A percentile compares a stretch with the other conserved stretches of the same genome.
phyloP scores from a whole-genome alignment of 345 rosid genomes.

The Aquilaria yunnanensis region DNA sequence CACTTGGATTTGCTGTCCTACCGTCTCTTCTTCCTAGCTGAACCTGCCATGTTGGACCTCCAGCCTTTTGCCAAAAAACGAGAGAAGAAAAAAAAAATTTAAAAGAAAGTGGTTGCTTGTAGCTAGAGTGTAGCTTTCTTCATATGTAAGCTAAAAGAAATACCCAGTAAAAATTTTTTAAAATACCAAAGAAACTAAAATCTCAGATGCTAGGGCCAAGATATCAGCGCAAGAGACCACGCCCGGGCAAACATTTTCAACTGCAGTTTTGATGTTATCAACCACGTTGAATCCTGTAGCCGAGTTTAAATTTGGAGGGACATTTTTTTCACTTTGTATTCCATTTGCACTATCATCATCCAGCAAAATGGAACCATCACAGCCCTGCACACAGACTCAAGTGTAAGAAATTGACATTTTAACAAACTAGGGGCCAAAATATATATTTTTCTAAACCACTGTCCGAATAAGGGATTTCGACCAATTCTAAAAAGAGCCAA shows the following conservation, averaged over 20 bases:
- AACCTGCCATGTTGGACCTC: conserved; percentile 25
- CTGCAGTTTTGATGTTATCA: conserved; percentile 44
- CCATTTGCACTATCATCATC: conserved; percentile 18
- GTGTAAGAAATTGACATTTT: too few species aligned
- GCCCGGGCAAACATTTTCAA: conserved; percentile 47
- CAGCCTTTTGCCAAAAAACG: conserved; percentile 15
- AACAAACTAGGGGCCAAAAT: background rate
- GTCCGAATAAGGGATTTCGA: background rate
- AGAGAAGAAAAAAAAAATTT: background rate
- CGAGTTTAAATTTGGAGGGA: conserved; percentile 23
- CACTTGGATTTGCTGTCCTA: conserved; percentile 2
- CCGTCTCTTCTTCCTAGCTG: conserved; percentile 20
- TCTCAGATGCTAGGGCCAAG: conserved; percentile 40
- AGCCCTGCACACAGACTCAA: conserved; percentile 26
- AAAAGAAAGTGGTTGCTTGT: too few species aligned
- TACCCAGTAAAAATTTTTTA: background rate
- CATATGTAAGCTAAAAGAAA: too few species aligned
- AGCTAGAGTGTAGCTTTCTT: too few species aligned
- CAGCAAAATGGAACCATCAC: conserved; percentile 50
- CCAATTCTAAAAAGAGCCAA: too few species aligned
- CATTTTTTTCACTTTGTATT: conserved; percentile 30
- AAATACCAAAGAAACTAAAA: conserved; percentile 37
- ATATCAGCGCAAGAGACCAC: conserved; percentile 63
- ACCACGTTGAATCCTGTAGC: conserved; percentile 29
- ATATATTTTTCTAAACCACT: background rate